Conservation (phyloP, 2,329 filamentous ascomycete species). For the Fusarium coffeatum region DNA sequence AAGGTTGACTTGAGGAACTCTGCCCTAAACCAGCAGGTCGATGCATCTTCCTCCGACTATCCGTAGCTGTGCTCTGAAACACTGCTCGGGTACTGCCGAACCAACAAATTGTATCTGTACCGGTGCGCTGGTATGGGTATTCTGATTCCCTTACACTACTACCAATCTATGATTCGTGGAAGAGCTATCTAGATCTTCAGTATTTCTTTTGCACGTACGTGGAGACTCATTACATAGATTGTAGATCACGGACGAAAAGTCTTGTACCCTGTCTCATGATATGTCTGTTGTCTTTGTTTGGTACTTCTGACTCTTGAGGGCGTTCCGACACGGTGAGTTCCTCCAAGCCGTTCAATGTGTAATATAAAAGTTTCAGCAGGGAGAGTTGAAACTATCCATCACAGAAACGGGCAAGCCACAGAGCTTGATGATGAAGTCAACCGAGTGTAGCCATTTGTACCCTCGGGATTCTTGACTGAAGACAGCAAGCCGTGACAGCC, state of each 20-base stretch:
- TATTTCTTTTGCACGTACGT: neutral
- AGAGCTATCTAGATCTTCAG: neutral
- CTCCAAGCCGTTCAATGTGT: neutral
- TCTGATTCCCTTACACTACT: neutral
- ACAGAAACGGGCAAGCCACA: neutral
- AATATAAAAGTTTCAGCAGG: neutral
- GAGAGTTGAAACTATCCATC: neutral
- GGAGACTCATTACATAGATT: neutral
- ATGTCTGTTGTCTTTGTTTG: neutral
- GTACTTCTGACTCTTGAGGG: neutral
- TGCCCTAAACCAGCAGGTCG: neutral
- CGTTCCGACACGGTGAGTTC: neutral
- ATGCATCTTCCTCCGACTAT: neutral
- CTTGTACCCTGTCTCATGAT: neutral
- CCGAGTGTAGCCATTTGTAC: neutral
- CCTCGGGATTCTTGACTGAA: neutral
- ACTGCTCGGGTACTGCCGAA: neutral
- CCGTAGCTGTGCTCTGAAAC: neutral
- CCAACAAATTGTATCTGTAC: neutral
- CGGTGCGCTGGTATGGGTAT: neutral
- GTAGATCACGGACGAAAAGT: neutral
- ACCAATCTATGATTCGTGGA: neutral
- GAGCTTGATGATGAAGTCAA: neutral
- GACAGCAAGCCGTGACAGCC: neutral
- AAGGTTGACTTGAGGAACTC: too few species aligned